Percentiles rank a stretch among this genome's conserved stretches.
These are phyloP conservation scores for Gryganskiella cystojenkinii DNA, from an alignment of 192 early-diverging fungal species.

Conservation along the genomic window DNA sequence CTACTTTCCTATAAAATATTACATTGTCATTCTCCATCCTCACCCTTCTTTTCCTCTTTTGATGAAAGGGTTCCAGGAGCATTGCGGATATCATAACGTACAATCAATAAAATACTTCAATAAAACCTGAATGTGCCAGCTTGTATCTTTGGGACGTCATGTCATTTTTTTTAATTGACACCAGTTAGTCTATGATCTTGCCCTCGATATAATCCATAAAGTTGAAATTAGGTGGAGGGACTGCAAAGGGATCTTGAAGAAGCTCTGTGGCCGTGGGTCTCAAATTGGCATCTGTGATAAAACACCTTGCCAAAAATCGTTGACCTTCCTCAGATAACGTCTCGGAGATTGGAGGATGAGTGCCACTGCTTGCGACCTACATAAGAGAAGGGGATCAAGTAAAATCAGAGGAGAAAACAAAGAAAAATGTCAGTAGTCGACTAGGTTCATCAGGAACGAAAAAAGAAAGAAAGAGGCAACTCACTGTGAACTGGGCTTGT, in stretches of 20 bases:
- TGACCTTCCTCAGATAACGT: slow-evolving; percentile 72
- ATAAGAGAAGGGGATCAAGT: slow-evolving; percentile 62
- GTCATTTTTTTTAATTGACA: neutral
- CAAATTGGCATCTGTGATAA: slow-evolving; percentile 80
- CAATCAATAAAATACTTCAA: too few species aligned
- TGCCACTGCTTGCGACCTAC: slow-evolving; percentile 79
- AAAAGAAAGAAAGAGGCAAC: too few species aligned
- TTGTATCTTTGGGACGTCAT: too few species aligned
- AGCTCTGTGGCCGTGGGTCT: slow-evolving; percentile 84
- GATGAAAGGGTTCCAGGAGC: too few species aligned
- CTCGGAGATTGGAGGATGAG: slow-evolving; percentile 85
- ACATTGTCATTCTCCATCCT: too few species aligned
- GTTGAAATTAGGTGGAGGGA: slow-evolving; percentile 60
- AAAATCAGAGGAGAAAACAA: slow-evolving; percentile 52
- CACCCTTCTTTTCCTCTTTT: too few species aligned
- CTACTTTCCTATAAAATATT: too few species aligned
- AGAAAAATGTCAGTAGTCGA: slow-evolving; percentile 12
- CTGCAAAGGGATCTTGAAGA: slow-evolving; percentile 77
- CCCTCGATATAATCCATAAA: slow-evolving; percentile 58
- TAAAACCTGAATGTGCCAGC: too few species aligned
- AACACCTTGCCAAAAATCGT: slow-evolving; percentile 80
- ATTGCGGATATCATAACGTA: too few species aligned
- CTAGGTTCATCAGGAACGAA: neutral
- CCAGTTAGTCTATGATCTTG: slow-evolving; percentile 32
- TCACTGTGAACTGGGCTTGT: slow-evolving; percentile 66